Conservation (phyloP, 2,329 filamentous ascomycete genomes). For the Westerdykella ornata region DNA sequence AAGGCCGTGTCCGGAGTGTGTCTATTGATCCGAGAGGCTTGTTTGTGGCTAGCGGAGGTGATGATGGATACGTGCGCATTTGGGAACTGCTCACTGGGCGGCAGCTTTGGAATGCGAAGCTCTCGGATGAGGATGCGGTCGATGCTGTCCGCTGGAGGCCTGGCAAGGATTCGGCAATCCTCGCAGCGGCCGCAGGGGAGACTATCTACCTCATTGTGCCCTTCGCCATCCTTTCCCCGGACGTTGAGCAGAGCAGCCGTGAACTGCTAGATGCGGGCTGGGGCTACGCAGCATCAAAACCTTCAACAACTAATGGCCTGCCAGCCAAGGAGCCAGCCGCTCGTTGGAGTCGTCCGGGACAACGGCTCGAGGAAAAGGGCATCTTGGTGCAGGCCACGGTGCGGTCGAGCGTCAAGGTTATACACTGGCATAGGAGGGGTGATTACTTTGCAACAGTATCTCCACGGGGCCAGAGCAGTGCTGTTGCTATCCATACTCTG, state of each 20-base stretch:
- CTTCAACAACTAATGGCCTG: slow-evolving; percentile 46
- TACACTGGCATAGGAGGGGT: slow-evolving; percentile 89
- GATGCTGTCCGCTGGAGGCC: slow-evolving; percentile 88
- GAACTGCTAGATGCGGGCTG: slow-evolving; percentile 83
- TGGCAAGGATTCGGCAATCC: slow-evolving; percentile 67
- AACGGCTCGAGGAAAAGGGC: slow-evolving; percentile 66
- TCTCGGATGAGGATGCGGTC: slow-evolving; percentile 72
- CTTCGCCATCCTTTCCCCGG: slow-evolving; percentile 58
- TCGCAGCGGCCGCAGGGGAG: slow-evolving; percentile 79
- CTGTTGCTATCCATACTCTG: slow-evolving; percentile 89
- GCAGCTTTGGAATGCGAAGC: slow-evolving; percentile 75
- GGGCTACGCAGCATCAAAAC: slow-evolving; percentile 72
- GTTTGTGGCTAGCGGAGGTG: slow-evolving; percentile 85
- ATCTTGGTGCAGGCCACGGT: slow-evolving; percentile 77
- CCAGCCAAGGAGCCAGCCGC: slow-evolving; percentile 67
- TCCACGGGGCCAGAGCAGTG: slow-evolving; percentile 66
- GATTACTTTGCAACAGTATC: slow-evolving; percentile 93
- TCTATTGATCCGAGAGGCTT: slow-evolving; percentile 78
- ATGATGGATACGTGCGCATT: slow-evolving; percentile 85
- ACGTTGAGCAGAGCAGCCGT: slow-evolving; percentile 65
- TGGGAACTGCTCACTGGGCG: slow-evolving; percentile 85
- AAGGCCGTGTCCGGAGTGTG: slow-evolving; percentile 78
- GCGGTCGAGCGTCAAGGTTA: slow-evolving; percentile 71
- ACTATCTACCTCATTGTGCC: slow-evolving; percentile 77
- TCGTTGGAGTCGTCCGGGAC: slow-evolving; percentile 74